phyloP scores from a whole-genome alignment of 1,284 basidiomycete species.

The Chalciporus piperatoides region DNA sequence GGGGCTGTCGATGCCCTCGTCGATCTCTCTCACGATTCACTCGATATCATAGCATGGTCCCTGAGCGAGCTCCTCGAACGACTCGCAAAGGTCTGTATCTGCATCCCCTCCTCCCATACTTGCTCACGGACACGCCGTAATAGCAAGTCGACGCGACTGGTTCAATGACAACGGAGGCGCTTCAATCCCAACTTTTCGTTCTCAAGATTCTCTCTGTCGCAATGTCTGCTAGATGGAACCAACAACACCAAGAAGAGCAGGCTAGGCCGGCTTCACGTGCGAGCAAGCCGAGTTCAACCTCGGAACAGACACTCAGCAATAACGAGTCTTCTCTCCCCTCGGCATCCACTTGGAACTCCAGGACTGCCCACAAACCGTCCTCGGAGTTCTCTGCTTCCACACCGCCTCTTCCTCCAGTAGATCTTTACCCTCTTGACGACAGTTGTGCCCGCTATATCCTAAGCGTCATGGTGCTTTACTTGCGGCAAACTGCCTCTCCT shows the following conservation, averaged over 20 bases:
- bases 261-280: slow-evolving; percentile 41
- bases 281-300: slow-evolving; percentile 34
- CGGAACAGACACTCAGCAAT: slow-evolving; percentile 16
- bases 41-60: slow-evolving; percentile 78
- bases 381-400: slow-evolving; percentile 38
- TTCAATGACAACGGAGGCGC: slow-evolving; percentile 62
- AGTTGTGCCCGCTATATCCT: slow-evolving; percentile 83
- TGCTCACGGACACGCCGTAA: slow-evolving; percentile 13
- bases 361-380: slow-evolving; percentile 35
- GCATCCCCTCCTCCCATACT: not conserved
- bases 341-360: slow-evolving; percentile 27
- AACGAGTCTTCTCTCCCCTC: slow-evolving; percentile 17
- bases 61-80: slow-evolving; percentile 73
- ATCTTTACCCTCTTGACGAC: slow-evolving; percentile 81
- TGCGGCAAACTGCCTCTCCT: slow-evolving; percentile 66
- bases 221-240: slow-evolving; percentile 75
- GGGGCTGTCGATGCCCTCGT: slow-evolving; percentile 75
- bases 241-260: slow-evolving; percentile 36
- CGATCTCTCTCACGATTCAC: slow-evolving; percentile 70
- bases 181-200: slow-evolving; percentile 88
- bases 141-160: slow-evolving; percentile 52
- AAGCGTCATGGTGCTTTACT: slow-evolving; percentile 77
- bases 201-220: slow-evolving; percentile 79
- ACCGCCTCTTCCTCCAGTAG: slow-evolving; percentile 47
- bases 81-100: slow-evolving; percentile 63